Evolutionary conservation across 106 monocot species (phyloP), one percentile per base, ranked within the genome.

Genomic region (Posidonia australis): DNA sequence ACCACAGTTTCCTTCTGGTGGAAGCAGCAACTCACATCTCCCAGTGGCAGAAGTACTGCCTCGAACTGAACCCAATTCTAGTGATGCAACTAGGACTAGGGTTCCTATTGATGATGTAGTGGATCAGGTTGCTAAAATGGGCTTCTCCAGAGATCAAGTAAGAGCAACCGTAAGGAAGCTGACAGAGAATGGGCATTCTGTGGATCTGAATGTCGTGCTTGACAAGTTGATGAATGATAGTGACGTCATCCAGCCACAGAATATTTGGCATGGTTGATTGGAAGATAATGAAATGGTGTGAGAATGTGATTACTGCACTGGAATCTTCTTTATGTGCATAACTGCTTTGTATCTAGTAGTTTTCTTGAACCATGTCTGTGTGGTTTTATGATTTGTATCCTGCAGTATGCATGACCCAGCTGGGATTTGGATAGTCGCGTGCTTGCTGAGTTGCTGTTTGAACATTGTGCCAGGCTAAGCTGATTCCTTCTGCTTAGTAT

Each of bases 211-310:
- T 46, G 72, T 80, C 27, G 86, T 87, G 60, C 75, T 87, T 49
- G 86, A 87, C 66, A 87, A 87, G 72, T 82, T 87, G 45, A 87
- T 78, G 80, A 87, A 87, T 46, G 86, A 56, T 18, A 68, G 64
- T 13, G 82, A 83, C 21, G 26, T 58, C 58, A 58, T 58, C 12
- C 58, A 58, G 17, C 58, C 58, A 29, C 58, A 58, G 11, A 12
- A 14, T 2, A 58, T 58, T 26, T 58, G 58, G 58, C 58, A 25
- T 16, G 26, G 16, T 14, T 12, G 26, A 16, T 58, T 14, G 26
- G 23, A 26, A 17, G 17, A 25, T 16, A 1, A 10, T 53, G 53
- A 10, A 21, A n/a, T n/a, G 5, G 36, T n/a, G n/a, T n/a, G n/a
- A n/a, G n/a, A n/a, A n/a, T n/a, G n/a, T n/a, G n/a, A n/a, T n/a